phyloP scores from a whole-genome alignment of 2,329 filamentous ascomycete genomes.

The Sclerotinia subarctica region DNA sequence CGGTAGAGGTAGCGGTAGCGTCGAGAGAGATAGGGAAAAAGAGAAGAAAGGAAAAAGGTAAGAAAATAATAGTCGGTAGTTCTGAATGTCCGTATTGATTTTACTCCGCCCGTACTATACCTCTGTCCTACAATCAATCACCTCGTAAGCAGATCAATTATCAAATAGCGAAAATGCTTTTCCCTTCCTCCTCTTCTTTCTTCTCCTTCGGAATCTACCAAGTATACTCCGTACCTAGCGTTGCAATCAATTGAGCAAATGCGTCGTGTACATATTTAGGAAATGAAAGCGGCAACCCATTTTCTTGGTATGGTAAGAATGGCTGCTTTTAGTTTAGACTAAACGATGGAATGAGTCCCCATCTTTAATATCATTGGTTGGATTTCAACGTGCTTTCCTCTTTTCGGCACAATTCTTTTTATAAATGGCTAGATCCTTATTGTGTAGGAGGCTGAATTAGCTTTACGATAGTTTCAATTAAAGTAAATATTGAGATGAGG shows the following conservation, averaged over 20 bases:
- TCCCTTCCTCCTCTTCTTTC: too few relatives aligned
- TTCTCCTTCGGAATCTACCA: too few relatives aligned
- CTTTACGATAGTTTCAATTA: slow-evolving; percentile 11
- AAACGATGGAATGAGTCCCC: not conserved
- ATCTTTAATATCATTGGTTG: not conserved
- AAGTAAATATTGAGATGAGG: not conserved
- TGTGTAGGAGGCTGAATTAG: slow-evolving; percentile 8
- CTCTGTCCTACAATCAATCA: too few relatives aligned
- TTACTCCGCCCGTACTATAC: too few relatives aligned
- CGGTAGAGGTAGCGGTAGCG: not conserved
- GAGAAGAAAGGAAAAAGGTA: not conserved
- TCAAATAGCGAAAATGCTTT: too few relatives aligned
- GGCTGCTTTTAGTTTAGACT: not conserved
- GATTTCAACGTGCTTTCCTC: rapidly evolving
- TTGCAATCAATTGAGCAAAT: not conserved
- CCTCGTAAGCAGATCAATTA: too few relatives aligned
- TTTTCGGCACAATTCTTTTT: not conserved
- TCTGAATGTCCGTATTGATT: too few relatives aligned
- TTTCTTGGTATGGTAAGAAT: not conserved
- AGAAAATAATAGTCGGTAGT: not conserved
- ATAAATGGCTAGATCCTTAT: not conserved
- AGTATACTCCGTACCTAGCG: too few relatives aligned
- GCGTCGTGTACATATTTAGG: not conserved
- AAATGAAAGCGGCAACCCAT: slow-evolving; percentile 4
- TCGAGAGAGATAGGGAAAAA: not conserved